Evolutionary conservation across 495 filamentous ascomycete species (phyloP), one percentile per base, ranked within the genome.

Genomic region (Penicillium desertorum): DNA sequence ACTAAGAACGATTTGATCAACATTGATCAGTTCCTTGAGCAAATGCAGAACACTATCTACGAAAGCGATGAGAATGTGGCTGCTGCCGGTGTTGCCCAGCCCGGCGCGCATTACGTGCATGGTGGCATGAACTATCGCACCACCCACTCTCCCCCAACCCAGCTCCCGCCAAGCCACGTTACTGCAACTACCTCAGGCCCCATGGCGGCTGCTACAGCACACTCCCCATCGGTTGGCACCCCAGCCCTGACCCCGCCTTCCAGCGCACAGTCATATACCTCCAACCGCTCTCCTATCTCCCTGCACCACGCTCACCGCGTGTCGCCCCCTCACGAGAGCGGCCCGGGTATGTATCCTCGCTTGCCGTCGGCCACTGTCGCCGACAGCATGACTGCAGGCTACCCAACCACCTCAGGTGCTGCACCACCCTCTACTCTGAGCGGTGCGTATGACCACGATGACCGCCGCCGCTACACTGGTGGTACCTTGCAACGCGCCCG

Each of bases 41-140:
- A 96, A 72, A 91, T 98, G 80, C 92, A 96, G 65, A 81, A 86
- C 59, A 96, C 93, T 8, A 88, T 97, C 27, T 98, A 97, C 68
- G 93, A 97, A 71, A 93, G 84, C 64, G 86, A 91, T 22, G 88
- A 89, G 64, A 83, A 88, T 14, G 81, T 88, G 3, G 86, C 89
- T 14, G 88, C 88, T 1, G 86, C 88, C 32, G 89, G 88, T 49
- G 79, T 90, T 47, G 83, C 85, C 39, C 86, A 89, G 58, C 83
- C 87, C 22, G 87, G 82, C 44, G 77, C 83, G 25, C 85, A 89
- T 62, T 86, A 85, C 56, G 72, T 87, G 11, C 81, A 82, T 68
- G 74, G 65, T 19, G 76, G 72, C 30, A 71, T 85, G 58, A 81
- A 81, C 69, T 87, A 86, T 67, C 88, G 91, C 52, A 76, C 85